Base-by-base conservation (phyloP, 176 grass and related monocot species). In the Triticum dicoccoides region DNA sequence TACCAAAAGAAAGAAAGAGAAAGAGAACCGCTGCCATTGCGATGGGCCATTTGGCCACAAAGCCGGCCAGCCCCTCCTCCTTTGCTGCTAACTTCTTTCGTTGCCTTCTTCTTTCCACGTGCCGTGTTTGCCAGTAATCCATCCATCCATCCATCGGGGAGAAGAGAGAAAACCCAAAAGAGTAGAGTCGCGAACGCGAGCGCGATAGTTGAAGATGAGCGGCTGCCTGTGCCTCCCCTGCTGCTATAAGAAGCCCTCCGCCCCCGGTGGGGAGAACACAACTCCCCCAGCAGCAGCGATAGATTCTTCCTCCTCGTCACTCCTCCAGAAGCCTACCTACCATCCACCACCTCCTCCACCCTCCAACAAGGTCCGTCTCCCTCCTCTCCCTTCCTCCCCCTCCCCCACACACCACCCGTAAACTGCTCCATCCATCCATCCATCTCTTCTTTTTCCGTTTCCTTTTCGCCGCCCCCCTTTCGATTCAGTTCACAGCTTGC, bases 341-440 rank as follows among this genome's bases (percentile, higher is more conserved):
- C 34, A 18, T 41, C 84, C 65, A 2, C 58, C 80, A 25, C 80
- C 78, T 66, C 56, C 80, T 21, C 21, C 65, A 33, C 12, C 77
- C 20, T 52, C 25, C 71, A 76, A 4, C 66, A 87, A 90, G 89
- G 89, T 90, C 89, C 67, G 84, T 90, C 56, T 17, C 82, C 73
- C 6, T 51, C 21, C 5, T 27, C 44, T 35, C 10, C 2, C 4
- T 14, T 2, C 8, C 10, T 6, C 4, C 47, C 4, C 8, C 4
- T 4, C 8, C 25, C 56, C 23, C 82, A 54, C 39, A 15, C 17
- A 3, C 11, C 65, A 15, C 38, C 67, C 74, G 17, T 38, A 80
- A 65, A 83, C 24, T 85, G 62, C 82, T 24, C 32, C 65, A 14
- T 77, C 58, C 42, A 39, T 80, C 70, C 25, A 30, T 2, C 42